Evolutionary conservation across 352 stramenopile species (phyloP), one percentile per base, ranked within the genome.

Genomic region (Phytophthora palmivora): DNA sequence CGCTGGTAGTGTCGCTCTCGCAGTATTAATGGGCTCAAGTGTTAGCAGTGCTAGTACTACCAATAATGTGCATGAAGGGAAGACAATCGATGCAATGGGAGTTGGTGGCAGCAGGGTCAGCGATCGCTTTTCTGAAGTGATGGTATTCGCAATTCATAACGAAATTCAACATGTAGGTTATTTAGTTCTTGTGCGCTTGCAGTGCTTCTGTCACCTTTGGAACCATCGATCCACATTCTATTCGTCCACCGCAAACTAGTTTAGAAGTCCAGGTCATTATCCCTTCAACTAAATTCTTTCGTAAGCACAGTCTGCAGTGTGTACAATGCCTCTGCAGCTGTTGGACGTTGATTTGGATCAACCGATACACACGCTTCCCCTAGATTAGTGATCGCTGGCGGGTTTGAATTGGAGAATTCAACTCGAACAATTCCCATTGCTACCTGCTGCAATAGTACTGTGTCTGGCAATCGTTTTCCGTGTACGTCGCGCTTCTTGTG

Each of bases 321-420:
- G 44, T 83, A 87, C 18, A 60, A 10, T 12, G 41, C 50, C 7
- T 58, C 11, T 0, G 50, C 50, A 24, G 37, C 38, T 32, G 68
- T 74, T 26, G 79, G 76, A 10, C 76, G 72, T 21, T 67, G 54
- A 14, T 41, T 49, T 4, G 74, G 74, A 39, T 76, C 61, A 16
- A 74, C 58, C 3, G 69, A 65, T 5, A 88, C 37, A 18, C 79
- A 88, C 26, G 1, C 58, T 44, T 11, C 76, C 44, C 18, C 53
- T 38, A 22, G 19, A 5, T 14, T 72, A 64, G 43, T 70, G 74
- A 51, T 70, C 38, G 21, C 36, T 15, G 4, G 41, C 34, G 33
- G 84, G 48, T 4, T 58, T 3, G 4, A 6, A 2, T 43, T n/a
- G 0, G 68, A 71, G 16, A 78, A 74, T 22, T 63, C 32, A 9